A percentile compares a stretch with the other conserved stretches of the same genome.
Evolutionary conservation across 2,329 filamentous ascomycete genomes (phyloP).

Genomic region (Hymenoscyphus fructigenus): DNA sequence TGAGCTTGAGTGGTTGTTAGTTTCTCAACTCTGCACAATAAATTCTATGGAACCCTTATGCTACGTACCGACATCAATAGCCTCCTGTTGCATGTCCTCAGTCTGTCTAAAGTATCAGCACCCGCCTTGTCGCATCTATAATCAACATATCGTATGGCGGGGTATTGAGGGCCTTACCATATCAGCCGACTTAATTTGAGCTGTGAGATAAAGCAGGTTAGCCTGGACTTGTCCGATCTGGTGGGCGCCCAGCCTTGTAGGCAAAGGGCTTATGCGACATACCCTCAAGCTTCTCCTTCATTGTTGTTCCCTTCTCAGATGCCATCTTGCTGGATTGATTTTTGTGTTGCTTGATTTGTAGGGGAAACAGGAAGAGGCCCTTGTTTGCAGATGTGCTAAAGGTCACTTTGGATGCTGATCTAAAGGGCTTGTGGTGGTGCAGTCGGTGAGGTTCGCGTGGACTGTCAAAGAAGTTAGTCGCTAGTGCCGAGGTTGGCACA

Average conservation of each 20-base stretch:
- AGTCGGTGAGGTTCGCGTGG: conserved; percentile 3
- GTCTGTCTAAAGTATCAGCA: conserved; percentile 55
- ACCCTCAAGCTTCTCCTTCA: conserved; percentile 37
- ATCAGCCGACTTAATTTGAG: conserved; percentile 95
- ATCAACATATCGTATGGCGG: background rate
- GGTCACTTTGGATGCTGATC: background rate
- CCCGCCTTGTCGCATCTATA: background rate
- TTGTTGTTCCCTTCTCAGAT: conserved; percentile 25
- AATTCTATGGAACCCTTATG: background rate
- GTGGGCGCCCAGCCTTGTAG: background rate
- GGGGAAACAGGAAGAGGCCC: background rate
- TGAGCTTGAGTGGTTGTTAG: conserved; percentile 52
- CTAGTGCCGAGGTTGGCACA: background rate
- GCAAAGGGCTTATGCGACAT: conserved; percentile 15
- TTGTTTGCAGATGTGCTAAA: background rate
- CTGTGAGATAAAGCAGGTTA: conserved; percentile 47
- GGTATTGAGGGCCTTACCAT: conserved; percentile 65
- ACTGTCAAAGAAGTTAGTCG: background rate
- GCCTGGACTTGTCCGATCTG: background rate
- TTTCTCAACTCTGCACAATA: background rate
- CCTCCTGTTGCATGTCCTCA: conserved; percentile 96
- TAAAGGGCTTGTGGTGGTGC: background rate
- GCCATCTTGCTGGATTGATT: conserved; percentile 26
- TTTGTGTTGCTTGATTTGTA: background rate
- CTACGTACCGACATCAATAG: conserved; percentile 86